phyloP scores from a whole-genome alignment of 352 stramenopile genomes.

The Phytophthora vignae region DNA sequence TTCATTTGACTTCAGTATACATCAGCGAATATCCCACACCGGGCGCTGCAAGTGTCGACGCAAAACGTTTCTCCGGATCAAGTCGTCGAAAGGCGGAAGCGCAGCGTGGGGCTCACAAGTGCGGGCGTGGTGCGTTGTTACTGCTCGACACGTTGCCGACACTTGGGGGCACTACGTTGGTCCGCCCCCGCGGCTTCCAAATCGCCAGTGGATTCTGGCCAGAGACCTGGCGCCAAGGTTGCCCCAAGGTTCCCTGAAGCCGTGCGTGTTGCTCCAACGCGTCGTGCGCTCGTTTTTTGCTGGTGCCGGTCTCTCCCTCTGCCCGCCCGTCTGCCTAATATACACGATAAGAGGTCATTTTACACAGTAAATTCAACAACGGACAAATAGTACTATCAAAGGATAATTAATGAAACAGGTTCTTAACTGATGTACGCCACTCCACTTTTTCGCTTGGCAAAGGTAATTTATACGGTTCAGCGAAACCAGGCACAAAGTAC shows the following conservation, averaged over 20 bases:
- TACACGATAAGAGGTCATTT: too few relatives aligned
- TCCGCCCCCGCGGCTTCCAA: constrained; percentile 42
- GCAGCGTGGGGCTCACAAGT: too few relatives aligned
- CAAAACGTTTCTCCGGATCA: constrained; percentile 19
- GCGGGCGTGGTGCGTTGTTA: neutral
- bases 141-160: constrained; percentile 1
- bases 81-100: neutral
- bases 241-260: constrained; percentile 10
- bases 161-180: constrained; percentile 20
- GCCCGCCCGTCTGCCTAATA: neutral
- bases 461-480: neutral
- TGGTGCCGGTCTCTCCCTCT: constrained; percentile 32
- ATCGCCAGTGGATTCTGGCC: constrained; percentile 30
- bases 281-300: constrained; percentile 43
- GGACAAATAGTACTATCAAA: too few relatives aligned
- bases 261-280: constrained; percentile 11
- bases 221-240: constrained; percentile 19
- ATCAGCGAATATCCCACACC: neutral
- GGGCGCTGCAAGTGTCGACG: constrained; percentile 19
- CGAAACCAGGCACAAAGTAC: constrained; percentile 30
- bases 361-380: too few relatives aligned
- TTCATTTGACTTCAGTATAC: constrained; percentile 40
- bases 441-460: neutral
- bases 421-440: too few relatives aligned
- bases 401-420: too few relatives aligned